Evolutionary conservation across 192 early-diverging fungal species (phyloP), one percentile per base, ranked within the genome.

Genomic region (Linnemannia hyalina): DNA sequence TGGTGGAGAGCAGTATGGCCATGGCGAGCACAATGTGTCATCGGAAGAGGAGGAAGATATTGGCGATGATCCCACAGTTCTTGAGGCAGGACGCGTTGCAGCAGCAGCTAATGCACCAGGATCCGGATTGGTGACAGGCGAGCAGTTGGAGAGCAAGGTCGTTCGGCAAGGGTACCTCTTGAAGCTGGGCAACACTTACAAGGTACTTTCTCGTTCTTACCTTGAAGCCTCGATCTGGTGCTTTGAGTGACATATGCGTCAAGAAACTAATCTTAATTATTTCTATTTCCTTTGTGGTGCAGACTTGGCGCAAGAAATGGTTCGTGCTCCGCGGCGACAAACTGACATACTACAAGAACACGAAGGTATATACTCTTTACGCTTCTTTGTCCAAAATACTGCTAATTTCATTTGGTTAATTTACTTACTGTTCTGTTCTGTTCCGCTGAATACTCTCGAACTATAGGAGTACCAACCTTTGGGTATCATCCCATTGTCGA

Each of bases 241-340:
- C 5, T 22, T 52, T 5, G 20, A 52, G 18, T 52, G 15, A 52
- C 49, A 22, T 5, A 52, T 22, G 49, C 16, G 18, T 52, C 49
- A 52, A 52, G 38, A 42, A 38, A 36, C 49, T 68, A n/a, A 40
- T 35, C 60, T 55, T 63, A 44, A 29, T 70, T 76, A 79, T 70
- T 55, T 5, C 4, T 6, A 18, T 49, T 18, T 49, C 65, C 7
- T 46, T 46, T 15, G 55, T 60, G 44, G 60, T 72, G 41, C 71
- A 90, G 89, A 90, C 83, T 29, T 94, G 93, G 93, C 89, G 89
- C 71, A 94, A 92, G 73, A 89, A 92, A 68, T 94, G 91, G 93
- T 94, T 94, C 85, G 93, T 93, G 10, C 77, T 94, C 18, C 77
- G 92, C 44, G 90, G 88, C 36, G 90, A 91, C 70, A 90, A 88